A percentile compares a stretch with the other conserved stretches of the same genome.
These are phyloP conservation scores for Cladosporium velox DNA, from an alignment of 2,329 filamentous ascomycete genomes.

Conservation along the genomic window DNA sequence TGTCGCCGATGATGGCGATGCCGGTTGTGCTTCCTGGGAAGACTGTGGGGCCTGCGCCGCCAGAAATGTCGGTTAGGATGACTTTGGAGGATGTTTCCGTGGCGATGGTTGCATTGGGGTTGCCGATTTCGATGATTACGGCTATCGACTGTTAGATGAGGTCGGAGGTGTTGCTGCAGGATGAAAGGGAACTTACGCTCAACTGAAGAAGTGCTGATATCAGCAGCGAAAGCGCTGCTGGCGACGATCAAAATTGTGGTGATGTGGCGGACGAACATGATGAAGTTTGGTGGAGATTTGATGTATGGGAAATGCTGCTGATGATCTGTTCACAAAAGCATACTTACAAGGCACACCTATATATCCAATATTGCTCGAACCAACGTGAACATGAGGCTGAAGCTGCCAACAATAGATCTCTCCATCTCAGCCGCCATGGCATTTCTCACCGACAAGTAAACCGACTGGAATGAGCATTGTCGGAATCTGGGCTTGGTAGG, in stretches of 20 bases:
- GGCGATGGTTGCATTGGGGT: background rate
- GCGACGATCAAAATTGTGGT: background rate
- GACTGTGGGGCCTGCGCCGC: background rate
- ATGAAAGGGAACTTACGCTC: background rate
- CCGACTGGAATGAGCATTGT: background rate
- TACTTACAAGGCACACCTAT: background rate
- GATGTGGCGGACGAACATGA: background rate
- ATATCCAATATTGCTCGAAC: background rate
- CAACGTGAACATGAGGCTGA: background rate
- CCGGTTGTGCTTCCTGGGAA: background rate
- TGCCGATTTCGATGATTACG: background rate
- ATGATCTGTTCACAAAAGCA: background rate
- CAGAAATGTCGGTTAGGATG: background rate
- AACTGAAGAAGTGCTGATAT: background rate
- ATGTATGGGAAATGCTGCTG: background rate
- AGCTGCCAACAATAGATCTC: background rate
- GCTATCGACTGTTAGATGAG: background rate
- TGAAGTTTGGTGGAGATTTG: background rate
- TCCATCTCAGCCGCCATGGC: background rate
- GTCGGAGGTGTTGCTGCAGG: background rate
- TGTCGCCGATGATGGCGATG: constrained; percentile 8
- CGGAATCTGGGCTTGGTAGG: background rate
- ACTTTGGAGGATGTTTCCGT: background rate
- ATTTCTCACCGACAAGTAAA: background rate
- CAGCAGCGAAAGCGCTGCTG: background rate